phyloP scores from a whole-genome alignment of 202 grass and related monocot genomes.

The Dendrocalamus latiflorus region DNA sequence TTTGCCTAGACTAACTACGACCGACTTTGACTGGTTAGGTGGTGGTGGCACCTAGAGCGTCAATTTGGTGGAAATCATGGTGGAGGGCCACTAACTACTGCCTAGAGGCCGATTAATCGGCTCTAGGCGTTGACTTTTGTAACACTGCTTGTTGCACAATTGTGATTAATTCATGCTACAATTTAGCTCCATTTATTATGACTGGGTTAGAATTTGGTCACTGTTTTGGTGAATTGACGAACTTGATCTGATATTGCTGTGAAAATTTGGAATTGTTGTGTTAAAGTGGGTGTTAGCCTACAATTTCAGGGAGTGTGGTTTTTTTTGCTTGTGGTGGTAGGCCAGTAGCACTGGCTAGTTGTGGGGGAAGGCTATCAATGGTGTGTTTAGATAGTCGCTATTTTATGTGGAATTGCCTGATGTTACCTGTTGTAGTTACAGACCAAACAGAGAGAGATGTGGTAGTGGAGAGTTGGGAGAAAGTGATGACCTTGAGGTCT shows the following conservation, averaged over 20 bases:
- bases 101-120: no score
- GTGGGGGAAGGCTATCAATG: neutral
- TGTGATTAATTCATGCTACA: conserved; percentile 28
- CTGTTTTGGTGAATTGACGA: neutral
- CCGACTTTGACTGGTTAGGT: no score
- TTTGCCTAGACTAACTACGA: no score
- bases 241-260: neutral
- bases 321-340: neutral
- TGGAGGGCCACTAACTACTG: no score
- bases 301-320: neutral
- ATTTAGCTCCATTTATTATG: conserved; percentile 26
- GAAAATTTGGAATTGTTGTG: neutral
- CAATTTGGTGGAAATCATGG: no score
- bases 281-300: neutral
- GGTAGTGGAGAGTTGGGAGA: no score
- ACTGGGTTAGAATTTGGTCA: conserved; percentile 3
- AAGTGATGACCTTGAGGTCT: no score
- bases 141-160: conserved; percentile 37
- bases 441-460: no score
- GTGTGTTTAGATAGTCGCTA: neutral
- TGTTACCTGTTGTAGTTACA: no score
- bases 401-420: no score
- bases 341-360: neutral
- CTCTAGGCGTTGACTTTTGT: no score
- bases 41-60: no score